Evolutionary conservation across 306 rosid species (phyloP).

Genomic region (Senna tora): DNA sequence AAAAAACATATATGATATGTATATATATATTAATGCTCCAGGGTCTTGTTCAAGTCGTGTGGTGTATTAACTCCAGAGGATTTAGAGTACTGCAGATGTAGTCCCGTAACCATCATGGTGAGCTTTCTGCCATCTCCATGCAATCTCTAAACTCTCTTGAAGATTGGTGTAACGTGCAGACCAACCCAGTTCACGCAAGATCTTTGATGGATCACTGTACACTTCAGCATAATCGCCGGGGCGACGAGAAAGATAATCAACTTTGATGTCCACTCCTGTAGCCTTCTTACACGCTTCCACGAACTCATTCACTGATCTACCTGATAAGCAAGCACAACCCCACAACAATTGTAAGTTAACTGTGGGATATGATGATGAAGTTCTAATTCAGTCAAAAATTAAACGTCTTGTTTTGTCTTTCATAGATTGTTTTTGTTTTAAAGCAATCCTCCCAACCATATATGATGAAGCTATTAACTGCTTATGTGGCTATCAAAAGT

Average conservation of each 20-base stretch:
- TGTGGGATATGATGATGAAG: not conserved
- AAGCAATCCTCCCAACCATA: too few relatives aligned
- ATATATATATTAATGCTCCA: slow-evolving; percentile 5
- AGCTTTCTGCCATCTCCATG: slow-evolving; percentile 93
- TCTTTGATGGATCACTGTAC: slow-evolving; percentile 80
- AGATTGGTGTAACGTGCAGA: slow-evolving; percentile 77
- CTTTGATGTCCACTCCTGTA: slow-evolving; percentile 76
- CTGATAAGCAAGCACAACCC: slow-evolving; percentile 42
- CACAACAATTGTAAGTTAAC: slow-evolving; percentile 21
- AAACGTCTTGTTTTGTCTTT: too few relatives aligned
- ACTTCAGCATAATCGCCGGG: slow-evolving; percentile 97
- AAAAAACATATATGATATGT: too few relatives aligned
- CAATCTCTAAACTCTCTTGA: slow-evolving; percentile 65
- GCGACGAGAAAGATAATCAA: slow-evolving; percentile 84
- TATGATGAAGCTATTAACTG: too few relatives aligned
- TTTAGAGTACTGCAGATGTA: slow-evolving; percentile 47
- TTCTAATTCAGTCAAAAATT: too few relatives aligned
- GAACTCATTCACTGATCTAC: slow-evolving; percentile 91
- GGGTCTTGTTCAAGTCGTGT: not conserved
- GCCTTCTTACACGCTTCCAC: slow-evolving; percentile 96
- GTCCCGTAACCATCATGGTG: slow-evolving; percentile 76
- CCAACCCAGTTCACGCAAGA: slow-evolving; percentile 77
- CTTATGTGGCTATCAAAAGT: too few relatives aligned
- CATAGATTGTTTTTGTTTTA: too few relatives aligned
- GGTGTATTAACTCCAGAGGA: slow-evolving; percentile 26